These are phyloP conservation scores for Casaregolazyma suthepensis DNA, from an alignment of 1,139 yeast species.

Conservation along the genomic window DNA sequence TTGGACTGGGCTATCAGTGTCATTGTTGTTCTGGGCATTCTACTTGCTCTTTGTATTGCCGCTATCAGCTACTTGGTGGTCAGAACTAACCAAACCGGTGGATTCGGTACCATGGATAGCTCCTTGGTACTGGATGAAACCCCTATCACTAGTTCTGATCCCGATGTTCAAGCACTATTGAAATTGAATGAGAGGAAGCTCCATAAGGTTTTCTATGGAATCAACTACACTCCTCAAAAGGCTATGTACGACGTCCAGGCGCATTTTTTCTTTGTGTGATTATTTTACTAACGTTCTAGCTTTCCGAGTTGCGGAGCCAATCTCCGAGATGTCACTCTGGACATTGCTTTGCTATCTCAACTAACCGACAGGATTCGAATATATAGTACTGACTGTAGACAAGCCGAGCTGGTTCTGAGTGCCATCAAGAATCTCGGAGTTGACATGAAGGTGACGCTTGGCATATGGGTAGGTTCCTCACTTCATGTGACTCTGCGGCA, in stretches of 20 bases:
- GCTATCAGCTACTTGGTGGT: slow-evolving; percentile 4
- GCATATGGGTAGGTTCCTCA: slow-evolving; percentile 54
- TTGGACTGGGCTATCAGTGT: slow-evolving; percentile 1
- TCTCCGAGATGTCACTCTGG: slow-evolving; percentile 46
- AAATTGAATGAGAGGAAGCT: slow-evolving; percentile 26
- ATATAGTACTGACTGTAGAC: slow-evolving; percentile 61
- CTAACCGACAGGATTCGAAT: slow-evolving; percentile 53
- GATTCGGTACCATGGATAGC: neutral
- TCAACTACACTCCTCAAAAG: slow-evolving; percentile 54
- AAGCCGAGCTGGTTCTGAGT: slow-evolving; percentile 46
- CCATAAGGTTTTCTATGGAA: slow-evolving; percentile 45
- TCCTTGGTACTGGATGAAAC: neutral
- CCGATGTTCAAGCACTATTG: slow-evolving; percentile 27
- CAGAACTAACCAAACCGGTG: neutral
- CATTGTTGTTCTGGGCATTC: slow-evolving; percentile 6
- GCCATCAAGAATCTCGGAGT: slow-evolving; percentile 47
- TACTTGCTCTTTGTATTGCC: slow-evolving; percentile 2
- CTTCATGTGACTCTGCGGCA: slow-evolving; percentile 41
- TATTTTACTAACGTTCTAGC: slow-evolving; percentile 6
- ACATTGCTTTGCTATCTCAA: slow-evolving; percentile 50
- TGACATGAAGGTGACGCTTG: slow-evolving; percentile 54
- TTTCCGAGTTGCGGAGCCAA: slow-evolving; percentile 42
- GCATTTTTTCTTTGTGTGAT: neutral
- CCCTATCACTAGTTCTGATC: slow-evolving; percentile 14
- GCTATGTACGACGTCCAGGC: slow-evolving; percentile 27